Conservation (phyloP, 2,329 filamentous ascomycete species). For the Colletotrichum tabaci region DNA sequence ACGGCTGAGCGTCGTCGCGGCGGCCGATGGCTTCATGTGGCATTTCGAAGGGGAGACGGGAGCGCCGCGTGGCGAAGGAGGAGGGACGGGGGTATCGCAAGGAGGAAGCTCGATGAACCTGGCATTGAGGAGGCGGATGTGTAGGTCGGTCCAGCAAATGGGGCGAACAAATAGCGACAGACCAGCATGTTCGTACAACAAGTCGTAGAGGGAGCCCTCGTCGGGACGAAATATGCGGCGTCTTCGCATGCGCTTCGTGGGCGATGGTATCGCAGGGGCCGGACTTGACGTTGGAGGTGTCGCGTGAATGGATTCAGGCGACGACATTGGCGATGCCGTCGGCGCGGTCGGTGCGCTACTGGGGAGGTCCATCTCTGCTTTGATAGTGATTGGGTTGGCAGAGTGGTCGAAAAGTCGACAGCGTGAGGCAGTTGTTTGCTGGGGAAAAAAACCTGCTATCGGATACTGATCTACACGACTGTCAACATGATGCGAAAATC, state of each 20-base stretch:
- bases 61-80: slow-evolving; percentile 45
- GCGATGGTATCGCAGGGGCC: background rate
- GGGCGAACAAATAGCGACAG: slow-evolving; percentile 66
- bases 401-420: slow-evolving; percentile 44
- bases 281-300: slow-evolving; percentile 31
- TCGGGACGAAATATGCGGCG: slow-evolving; percentile 58
- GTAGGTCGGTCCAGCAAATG: slow-evolving; percentile 70
- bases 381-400: background rate
- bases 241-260: slow-evolving; percentile 46
- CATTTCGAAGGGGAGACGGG: slow-evolving; percentile 54
- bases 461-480: slow-evolving; percentile 43
- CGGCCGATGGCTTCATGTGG: slow-evolving; percentile 56
- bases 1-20: slow-evolving; percentile 59
- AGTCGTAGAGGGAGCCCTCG: slow-evolving; percentile 66
- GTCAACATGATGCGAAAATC: slow-evolving; percentile 20
- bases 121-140: slow-evolving; percentile 63
- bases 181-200: slow-evolving; percentile 65
- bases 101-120: slow-evolving; percentile 61
- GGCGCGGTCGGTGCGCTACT: slow-evolving; percentile 38
- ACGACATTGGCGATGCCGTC: slow-evolving; percentile 27
- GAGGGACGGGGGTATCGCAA: slow-evolving; percentile 59
- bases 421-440: slow-evolving; percentile 50
- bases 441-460: slow-evolving; percentile 45
- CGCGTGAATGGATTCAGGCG: slow-evolving; percentile 32
- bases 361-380: slow-evolving; percentile 31